phyloP scores from a whole-genome alignment of 2,329 filamentous ascomycete species.

The Hortaea werneckii region DNA sequence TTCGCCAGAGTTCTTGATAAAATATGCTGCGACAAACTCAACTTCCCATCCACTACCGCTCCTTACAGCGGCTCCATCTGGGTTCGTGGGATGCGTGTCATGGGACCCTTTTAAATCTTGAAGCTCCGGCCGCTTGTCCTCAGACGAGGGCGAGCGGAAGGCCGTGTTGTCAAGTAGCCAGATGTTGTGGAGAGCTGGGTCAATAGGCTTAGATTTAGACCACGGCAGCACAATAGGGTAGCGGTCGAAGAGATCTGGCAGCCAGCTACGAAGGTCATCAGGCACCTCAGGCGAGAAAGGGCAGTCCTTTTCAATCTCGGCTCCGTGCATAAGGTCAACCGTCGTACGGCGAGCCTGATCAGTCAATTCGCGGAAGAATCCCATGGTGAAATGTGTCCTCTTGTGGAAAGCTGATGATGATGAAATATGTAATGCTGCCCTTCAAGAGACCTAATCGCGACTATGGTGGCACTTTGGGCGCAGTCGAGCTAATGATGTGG shows the following conservation, averaged over 20 bases:
- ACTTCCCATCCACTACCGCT: conserved; percentile 53
- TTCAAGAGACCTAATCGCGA: not conserved
- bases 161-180: conserved; percentile 91
- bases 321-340: conserved; percentile 17
- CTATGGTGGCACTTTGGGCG: no score
- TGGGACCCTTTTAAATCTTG: conserved; percentile 10
- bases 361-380: conserved; percentile 16
- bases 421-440: not conserved
- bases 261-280: conserved; percentile 19
- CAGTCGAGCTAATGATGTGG: not conserved
- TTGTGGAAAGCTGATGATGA: not conserved
- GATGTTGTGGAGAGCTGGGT: conserved; percentile 57
- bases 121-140: conserved; percentile 13
- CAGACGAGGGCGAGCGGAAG: conserved; percentile 41
- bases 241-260: conserved; percentile 27
- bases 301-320: conserved; percentile 18
- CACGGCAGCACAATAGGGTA: conserved; percentile 46
- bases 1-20: conserved; percentile 60
- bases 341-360: conserved; percentile 19
- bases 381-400: conserved; percentile 7
- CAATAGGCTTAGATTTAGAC: conserved; percentile 33
- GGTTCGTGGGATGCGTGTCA: conserved; percentile 10
- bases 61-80: not conserved
- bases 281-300: conserved; percentile 24
- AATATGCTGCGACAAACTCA: conserved; percentile 75